A percentile compares a stretch with the other conserved stretches of the same genome.
Evolutionary conservation across 2,329 filamentous ascomycete species (phyloP).

Genomic region (Fusarium setosum): DNA sequence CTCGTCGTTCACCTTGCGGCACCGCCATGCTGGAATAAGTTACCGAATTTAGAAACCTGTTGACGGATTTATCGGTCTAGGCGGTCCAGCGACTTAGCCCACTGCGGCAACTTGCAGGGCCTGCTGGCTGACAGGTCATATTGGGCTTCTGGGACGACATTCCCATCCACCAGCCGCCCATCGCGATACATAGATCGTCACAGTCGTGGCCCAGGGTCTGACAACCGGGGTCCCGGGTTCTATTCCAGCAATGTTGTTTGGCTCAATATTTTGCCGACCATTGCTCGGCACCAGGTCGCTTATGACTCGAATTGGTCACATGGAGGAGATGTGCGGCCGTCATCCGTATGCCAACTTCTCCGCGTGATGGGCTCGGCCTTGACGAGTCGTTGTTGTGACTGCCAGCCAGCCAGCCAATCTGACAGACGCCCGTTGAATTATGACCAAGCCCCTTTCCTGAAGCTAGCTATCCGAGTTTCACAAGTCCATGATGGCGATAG

Average conservation of each 20-base stretch:
- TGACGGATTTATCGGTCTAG: not conserved
- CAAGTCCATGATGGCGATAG: not conserved
- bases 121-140: conserved; percentile 10
- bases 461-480: not conserved
- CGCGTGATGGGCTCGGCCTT: not conserved
- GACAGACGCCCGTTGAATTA: too few species aligned
- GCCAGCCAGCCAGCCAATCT: too few species aligned
- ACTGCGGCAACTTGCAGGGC: not conserved
- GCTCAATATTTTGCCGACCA: not conserved
- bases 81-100: not conserved
- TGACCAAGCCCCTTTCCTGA: not conserved
- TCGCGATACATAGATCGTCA: not conserved
- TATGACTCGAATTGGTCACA: not conserved
- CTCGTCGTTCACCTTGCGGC: not conserved
- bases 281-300: not conserved
- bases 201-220: not conserved
- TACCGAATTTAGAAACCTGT: not conserved
- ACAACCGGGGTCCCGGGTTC: not conserved
- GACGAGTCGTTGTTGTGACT: not conserved
- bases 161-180: not conserved
- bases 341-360: not conserved
- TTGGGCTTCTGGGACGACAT: not conserved
- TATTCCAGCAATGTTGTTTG: not conserved
- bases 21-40: not conserved
- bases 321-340: not conserved